Evolutionary conservation across 192 early-diverging fungal species (phyloP).

Genomic region (Dimargaris cristalligena): DNA sequence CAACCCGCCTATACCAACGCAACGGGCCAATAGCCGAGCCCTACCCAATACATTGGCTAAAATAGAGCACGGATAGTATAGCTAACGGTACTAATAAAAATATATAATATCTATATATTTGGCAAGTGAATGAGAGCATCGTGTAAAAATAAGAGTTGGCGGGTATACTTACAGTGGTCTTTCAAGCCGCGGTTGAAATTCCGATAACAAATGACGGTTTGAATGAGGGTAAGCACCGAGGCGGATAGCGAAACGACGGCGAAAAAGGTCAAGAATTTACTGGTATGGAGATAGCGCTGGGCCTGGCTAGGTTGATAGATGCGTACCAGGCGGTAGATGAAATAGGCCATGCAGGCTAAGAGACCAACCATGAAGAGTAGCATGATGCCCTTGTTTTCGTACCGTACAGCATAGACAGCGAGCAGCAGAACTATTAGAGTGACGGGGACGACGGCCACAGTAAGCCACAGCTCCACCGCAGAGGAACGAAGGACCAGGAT

Average conservation of each 20-base stretch:
- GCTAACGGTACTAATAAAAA: too few relatives aligned
- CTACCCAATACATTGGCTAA: too few relatives aligned
- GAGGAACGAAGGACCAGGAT: conserved; percentile 30
- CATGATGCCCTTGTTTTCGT: conserved; percentile 45
- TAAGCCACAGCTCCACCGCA: conserved; percentile 32
- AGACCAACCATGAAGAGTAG: conserved; percentile 38
- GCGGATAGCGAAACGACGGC: conserved; percentile 11
- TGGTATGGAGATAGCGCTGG: conserved; percentile 27
- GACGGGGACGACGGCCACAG: conserved; percentile 36
- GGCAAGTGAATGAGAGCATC: too few relatives aligned
- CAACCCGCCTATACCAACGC: too few relatives aligned
- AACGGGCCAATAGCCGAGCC: too few relatives aligned
- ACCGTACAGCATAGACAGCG: conserved; percentile 48
- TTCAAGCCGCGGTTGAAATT: conserved; percentile 3
- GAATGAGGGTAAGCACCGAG: background rate
- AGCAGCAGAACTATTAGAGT: conserved; percentile 41
- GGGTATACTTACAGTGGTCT: too few relatives aligned
- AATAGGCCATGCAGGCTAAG: conserved; percentile 43
- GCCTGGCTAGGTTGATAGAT: conserved; percentile 28
- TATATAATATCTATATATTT: too few relatives aligned
- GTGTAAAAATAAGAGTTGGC: too few relatives aligned
- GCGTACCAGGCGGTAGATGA: conserved; percentile 47
- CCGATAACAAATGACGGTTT: conserved; percentile 7
- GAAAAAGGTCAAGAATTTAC: conserved; percentile 52
- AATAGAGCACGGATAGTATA: too few relatives aligned